Conservation (phyloP, 2,329 filamentous ascomycete species). For the Hymenoscyphus salicellus region DNA sequence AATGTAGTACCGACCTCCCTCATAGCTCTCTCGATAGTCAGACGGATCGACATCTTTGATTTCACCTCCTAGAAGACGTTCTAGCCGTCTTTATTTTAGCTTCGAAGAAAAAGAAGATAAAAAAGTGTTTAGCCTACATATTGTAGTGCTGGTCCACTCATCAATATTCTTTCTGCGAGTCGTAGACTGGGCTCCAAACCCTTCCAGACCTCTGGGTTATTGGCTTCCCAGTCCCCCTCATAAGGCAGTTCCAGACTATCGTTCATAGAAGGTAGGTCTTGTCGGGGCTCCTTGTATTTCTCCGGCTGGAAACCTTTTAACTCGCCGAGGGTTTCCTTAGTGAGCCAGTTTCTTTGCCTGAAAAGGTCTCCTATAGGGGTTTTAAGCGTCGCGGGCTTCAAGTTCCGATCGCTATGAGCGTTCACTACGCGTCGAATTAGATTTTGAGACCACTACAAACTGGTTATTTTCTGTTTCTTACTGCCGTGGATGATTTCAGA, state of each 20-base stretch:
- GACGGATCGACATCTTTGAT: neutral
- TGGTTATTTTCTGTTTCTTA: too few relatives aligned
- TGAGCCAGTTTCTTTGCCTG: neutral
- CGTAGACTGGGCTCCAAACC: neutral
- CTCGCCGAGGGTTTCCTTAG: neutral
- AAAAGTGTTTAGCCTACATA: neutral
- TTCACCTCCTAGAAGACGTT: neutral
- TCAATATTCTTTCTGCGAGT: neutral
- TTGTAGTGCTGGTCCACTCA: neutral
- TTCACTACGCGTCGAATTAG: neutral
- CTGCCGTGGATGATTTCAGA: too few relatives aligned
- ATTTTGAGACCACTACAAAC: too few relatives aligned
- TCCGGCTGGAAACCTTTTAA: neutral
- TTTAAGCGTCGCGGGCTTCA: neutral
- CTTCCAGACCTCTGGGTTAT: neutral
- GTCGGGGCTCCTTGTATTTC: neutral
- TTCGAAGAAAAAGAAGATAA: neutral
- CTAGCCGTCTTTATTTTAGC: neutral
- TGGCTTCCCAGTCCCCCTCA: neutral
- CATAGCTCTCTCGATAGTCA: too few relatives aligned
- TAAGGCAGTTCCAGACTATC: neutral
- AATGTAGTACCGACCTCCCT: too few relatives aligned
- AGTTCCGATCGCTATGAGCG: neutral
- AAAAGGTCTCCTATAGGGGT: neutral
- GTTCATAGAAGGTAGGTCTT: neutral